These are phyloP conservation scores for Cytospora schulzeri DNA, from an alignment of 2,329 filamentous ascomycete genomes.

Conservation along the genomic window DNA sequence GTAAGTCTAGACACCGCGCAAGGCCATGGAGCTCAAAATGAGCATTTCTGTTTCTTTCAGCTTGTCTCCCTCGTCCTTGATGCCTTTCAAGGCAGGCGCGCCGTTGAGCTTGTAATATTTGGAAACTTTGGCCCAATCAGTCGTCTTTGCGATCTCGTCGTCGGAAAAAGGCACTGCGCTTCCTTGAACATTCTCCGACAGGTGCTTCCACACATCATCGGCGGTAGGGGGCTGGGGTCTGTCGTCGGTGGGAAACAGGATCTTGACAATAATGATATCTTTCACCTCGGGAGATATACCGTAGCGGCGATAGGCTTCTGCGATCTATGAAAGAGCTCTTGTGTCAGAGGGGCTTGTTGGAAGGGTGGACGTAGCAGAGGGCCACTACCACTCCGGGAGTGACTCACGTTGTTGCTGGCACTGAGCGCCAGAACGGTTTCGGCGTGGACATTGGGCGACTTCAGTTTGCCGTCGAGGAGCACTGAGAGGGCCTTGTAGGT, in stretches of 20 bases:
- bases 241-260: slow-evolving; percentile 56
- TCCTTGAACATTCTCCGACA: slow-evolving; percentile 65
- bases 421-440: slow-evolving; percentile 83
- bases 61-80: slow-evolving; percentile 47
- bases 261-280: slow-evolving; percentile 78
- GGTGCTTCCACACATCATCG: slow-evolving; percentile 58
- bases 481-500: slow-evolving; percentile 76
- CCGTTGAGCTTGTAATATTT: slow-evolving; percentile 86
- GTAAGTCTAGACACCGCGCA: slow-evolving; percentile 59
- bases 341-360: not conserved
- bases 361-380: slow-evolving; percentile 4
- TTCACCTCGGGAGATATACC: slow-evolving; percentile 74
- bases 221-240: slow-evolving; percentile 47
- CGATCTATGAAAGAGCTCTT: slow-evolving; percentile 63
- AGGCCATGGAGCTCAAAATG: slow-evolving; percentile 75
- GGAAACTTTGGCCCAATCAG: slow-evolving; percentile 70
- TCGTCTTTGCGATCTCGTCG: slow-evolving; percentile 56
- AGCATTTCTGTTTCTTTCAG: slow-evolving; percentile 66
- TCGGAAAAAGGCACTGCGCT: slow-evolving; percentile 62
- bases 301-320: slow-evolving; percentile 87
- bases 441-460: slow-evolving; percentile 84
- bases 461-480: slow-evolving; percentile 61
- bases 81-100: slow-evolving; percentile 51
- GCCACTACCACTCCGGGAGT: not conserved
- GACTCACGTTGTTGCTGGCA: slow-evolving; percentile 75